Evolutionary conservation across 148 eudicot species (phyloP), one percentile per base, ranked within the genome.

Genomic region (Drosera capensis): DNA sequence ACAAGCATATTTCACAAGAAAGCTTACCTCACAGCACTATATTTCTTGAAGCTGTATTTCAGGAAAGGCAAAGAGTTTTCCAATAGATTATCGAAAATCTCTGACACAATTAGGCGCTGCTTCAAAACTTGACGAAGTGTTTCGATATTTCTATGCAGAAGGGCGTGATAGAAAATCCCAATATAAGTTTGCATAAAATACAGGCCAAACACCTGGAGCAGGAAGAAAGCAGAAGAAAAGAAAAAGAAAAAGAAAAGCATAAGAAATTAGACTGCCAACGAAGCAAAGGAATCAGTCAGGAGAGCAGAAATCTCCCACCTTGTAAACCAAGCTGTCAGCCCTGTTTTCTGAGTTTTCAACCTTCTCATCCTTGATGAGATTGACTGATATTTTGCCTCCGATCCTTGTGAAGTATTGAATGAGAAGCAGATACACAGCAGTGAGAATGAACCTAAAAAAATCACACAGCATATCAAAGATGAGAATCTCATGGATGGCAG

Each of bases 141-240:
- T 64, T 42, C 60, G 45, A 90, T 55, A 46, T 90, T 84, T 50
- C 97, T 94, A 41, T 84, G 92, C 48, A 90, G 54, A 55, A 90
- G 60, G 35, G 83, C 87, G 55, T 90, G 97, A 56, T 90, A 90
- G 63, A 90, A 84, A 24, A 90, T 43, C 49, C 97, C 97, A 48
- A 90, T 83, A 56, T 90, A 84, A 8, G 97, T 72, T 64, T 90
- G 97, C 97, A 90, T 80, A 60, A 90, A 90, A 42, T 77, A 90
- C 43, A 90, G 81, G 35, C 95, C 97, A 54, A 90, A 90, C 23
- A 84, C 76, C 97, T 88, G 78, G 68, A 67, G 42, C n/a, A 24
- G 26, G 14, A 11, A 14, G 22, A 29, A 20, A 29, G 19, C 22
- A 28, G 16, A 7, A 8, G 19, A n/a, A 0, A 8, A 35, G 24